Percentiles rank a stretch among this genome's conserved stretches.
Conservation (phyloP, 345 rosid species). For the Combretum micranthum region DNA sequence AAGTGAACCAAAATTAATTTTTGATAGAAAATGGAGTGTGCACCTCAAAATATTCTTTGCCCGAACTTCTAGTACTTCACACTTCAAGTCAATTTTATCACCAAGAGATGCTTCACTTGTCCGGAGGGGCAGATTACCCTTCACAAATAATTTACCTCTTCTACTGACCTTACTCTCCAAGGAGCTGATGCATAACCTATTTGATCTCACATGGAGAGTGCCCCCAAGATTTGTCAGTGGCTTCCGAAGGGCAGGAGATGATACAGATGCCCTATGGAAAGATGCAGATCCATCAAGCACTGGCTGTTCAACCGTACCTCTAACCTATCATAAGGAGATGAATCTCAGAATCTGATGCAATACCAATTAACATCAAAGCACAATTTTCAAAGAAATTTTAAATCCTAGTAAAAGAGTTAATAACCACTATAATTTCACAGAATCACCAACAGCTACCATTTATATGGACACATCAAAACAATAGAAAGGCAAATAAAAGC, state of each 20-base stretch:
- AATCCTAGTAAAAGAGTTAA: too few relatives aligned
- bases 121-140: slow-evolving; percentile 84
- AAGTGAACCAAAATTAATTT: neutral
- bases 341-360: slow-evolving; percentile 1
- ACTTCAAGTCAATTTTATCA: slow-evolving; percentile 88
- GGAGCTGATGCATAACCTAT: slow-evolving; percentile 68
- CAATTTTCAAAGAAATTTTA: neutral
- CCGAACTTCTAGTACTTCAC: slow-evolving; percentile 91
- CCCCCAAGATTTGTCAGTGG: slow-evolving; percentile 94
- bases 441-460: too few relatives aligned
- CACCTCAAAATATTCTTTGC: slow-evolving; percentile 91
- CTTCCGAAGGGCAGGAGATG: slow-evolving; percentile 76
- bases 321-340: slow-evolving; percentile 44
- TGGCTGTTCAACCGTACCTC: slow-evolving; percentile 96
- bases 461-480: neutral
- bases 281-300: slow-evolving; percentile 87
- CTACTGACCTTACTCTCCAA: slow-evolving; percentile 89
- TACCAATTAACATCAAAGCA: neutral
- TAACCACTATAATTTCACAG: too few relatives aligned
- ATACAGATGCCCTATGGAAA: slow-evolving; percentile 83
- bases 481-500: neutral
- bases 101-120: slow-evolving; percentile 63
- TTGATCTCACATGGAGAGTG: slow-evolving; percentile 76
- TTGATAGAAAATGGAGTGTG: slow-evolving; percentile 5
- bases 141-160: slow-evolving; percentile 78